These are phyloP conservation scores for Spiraea crenata DNA, from an alignment of 331 rosid species.

Conservation along the genomic window DNA sequence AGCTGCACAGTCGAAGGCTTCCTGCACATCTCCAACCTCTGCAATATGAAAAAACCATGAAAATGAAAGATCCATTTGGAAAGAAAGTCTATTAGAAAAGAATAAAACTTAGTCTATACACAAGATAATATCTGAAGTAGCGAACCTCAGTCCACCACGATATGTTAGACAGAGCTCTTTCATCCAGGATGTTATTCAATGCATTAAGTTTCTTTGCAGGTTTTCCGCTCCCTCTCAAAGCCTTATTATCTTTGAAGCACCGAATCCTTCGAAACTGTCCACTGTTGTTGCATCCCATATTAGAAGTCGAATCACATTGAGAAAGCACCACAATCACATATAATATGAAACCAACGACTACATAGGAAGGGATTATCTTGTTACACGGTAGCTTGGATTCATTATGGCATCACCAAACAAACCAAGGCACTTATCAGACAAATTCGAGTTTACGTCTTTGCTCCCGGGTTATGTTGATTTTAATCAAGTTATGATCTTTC, in stretches of 20 bases:
- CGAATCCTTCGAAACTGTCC: conserved; percentile 36
- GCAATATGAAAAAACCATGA: conserved; percentile 18
- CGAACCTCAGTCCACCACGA: conserved; percentile 89
- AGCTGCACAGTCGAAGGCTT: conserved; percentile 75
- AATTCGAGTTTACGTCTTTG: neutral
- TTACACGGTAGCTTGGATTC: neutral
- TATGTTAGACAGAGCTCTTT: conserved; percentile 69
- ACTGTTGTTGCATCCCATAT: conserved; percentile 19
- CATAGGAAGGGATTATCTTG: neutral
- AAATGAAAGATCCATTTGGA: conserved; percentile 13
- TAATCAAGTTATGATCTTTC: neutral
- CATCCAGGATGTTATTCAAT: conserved; percentile 42
- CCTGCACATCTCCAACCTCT: conserved; percentile 67
- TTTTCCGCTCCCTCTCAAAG: conserved; percentile 47
- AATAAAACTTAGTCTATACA: conserved; percentile 6
- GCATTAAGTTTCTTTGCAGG: conserved; percentile 49
- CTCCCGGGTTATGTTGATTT: neutral
- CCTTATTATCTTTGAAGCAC: conserved; percentile 46
- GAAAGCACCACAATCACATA: neutral
- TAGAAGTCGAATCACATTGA: conserved; percentile 13
- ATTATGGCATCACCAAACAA: neutral
- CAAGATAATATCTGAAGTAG: conserved; percentile 5
- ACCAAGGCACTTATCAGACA: neutral
- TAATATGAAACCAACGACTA: neutral
- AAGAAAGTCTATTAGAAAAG: neutral